A percentile compares a stretch with the other conserved stretches of the same genome.
These are phyloP conservation scores for Sporothrix inflata DNA, from an alignment of 2,329 filamentous ascomycete genomes.

Conservation along the genomic window DNA sequence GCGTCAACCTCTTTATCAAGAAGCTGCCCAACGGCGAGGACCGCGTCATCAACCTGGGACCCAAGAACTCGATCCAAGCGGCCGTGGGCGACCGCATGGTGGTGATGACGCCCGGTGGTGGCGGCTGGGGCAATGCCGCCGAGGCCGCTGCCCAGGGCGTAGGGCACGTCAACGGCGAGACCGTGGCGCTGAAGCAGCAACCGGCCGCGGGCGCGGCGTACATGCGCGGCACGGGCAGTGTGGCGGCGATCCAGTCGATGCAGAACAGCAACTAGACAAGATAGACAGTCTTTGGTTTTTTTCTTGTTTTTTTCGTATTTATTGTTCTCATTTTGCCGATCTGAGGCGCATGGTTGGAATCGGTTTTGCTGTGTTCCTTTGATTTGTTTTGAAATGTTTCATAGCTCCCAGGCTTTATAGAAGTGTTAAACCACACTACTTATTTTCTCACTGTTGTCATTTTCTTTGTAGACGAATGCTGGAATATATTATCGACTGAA, in stretches of 20 bases:
- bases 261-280: conserved; percentile 25
- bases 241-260: conserved; percentile 25
- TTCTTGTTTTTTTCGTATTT: neutral
- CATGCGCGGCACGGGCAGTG: conserved; percentile 22
- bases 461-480: no score
- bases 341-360: neutral
- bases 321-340: neutral
- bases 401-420: neutral
- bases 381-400: neutral
- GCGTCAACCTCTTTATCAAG: conserved; percentile 34
- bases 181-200: neutral
- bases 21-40: conserved; percentile 23
- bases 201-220: neutral
- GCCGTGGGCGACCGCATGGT: conserved; percentile 63
- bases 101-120: conserved; percentile 64
- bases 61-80: conserved; percentile 63
- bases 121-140: conserved; percentile 55
- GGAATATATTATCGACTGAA: no score
- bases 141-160: neutral
- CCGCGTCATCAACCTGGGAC: conserved; percentile 56
- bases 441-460: no score
- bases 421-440: neutral
- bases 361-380: neutral
- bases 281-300: neutral
- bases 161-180: neutral